A percentile compares a stretch with the other conserved stretches of the same genome.
Evolutionary conservation across 176 grass and related monocot genomes (phyloP).

Genomic region (Aegilops speltoides): DNA sequence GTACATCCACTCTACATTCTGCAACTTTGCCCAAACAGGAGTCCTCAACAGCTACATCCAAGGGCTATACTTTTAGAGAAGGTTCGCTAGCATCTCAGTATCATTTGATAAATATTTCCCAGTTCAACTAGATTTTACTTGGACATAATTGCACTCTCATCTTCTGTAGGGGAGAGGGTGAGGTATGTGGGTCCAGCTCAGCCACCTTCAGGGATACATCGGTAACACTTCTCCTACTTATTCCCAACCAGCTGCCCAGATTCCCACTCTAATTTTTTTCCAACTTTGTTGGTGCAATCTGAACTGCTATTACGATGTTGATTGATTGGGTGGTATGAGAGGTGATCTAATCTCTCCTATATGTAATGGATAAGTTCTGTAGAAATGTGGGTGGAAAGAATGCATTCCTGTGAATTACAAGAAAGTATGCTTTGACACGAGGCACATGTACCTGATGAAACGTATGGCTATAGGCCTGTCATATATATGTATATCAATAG

Average conservation of each 20-base stretch:
- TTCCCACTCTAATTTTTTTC: slow-evolving; percentile 19
- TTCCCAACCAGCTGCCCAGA: background rate
- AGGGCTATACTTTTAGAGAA: slow-evolving; percentile 96
- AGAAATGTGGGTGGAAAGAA: background rate
- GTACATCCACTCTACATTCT: slow-evolving; percentile 75
- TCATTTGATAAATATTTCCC: slow-evolving; percentile 5
- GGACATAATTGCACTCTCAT: slow-evolving; percentile 9
- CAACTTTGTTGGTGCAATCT: background rate
- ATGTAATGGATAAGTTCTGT: slow-evolving; percentile 2
- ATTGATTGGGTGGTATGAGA: background rate
- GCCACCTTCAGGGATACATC: slow-evolving; percentile 44
- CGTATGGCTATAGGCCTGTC: slow-evolving; percentile 4
- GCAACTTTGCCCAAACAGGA: slow-evolving; percentile 87
- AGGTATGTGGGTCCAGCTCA: slow-evolving; percentile 67
- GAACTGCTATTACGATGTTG: background rate
- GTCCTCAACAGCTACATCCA: slow-evolving; percentile 86
- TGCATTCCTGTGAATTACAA: slow-evolving; percentile 11
- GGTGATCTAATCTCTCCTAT: background rate
- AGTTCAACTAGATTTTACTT: slow-evolving; percentile 20
- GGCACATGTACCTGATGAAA: background rate
- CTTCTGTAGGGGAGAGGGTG: slow-evolving; percentile 80
- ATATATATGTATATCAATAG: background rate
- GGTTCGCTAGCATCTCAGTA: slow-evolving; percentile 38
- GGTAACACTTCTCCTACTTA: slow-evolving; percentile 41
- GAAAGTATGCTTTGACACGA: slow-evolving; percentile 11